Percentiles rank a stretch among this genome's conserved stretches.
Conservation (phyloP, 768 basidiomycete genomes). For the Fibroporia radiculosa region DNA sequence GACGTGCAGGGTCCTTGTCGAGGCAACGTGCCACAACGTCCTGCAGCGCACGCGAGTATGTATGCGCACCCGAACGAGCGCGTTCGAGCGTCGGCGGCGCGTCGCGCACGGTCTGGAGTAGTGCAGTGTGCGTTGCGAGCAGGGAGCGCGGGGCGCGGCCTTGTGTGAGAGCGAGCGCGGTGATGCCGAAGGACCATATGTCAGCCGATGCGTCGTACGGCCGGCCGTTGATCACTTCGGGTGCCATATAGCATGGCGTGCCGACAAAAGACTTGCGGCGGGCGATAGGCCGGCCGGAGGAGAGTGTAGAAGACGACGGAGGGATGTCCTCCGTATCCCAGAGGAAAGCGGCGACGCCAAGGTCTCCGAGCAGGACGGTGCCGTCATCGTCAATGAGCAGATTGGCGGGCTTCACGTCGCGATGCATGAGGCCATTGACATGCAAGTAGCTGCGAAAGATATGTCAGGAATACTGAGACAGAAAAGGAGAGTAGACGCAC, state of each 20-base stretch:
- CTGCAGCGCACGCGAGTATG: slow-evolving; percentile 75
- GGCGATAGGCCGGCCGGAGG: too few relatives aligned
- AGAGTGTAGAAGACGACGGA: slow-evolving; percentile 35
- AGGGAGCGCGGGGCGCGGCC: slow-evolving; percentile 82
- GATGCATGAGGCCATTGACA: slow-evolving; percentile 83
- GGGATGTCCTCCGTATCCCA: slow-evolving; percentile 49
- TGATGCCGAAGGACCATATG: slow-evolving; percentile 96
- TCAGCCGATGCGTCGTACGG: slow-evolving; percentile 84
- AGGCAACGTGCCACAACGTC: slow-evolving; percentile 81
- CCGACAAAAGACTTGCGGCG: slow-evolving; percentile 91
- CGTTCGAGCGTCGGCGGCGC: slow-evolving; percentile 73
- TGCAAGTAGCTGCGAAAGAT: slow-evolving; percentile 64
- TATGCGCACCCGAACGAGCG: slow-evolving; percentile 58
- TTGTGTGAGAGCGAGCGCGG: slow-evolving; percentile 83
- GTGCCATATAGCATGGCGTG: slow-evolving; percentile 98
- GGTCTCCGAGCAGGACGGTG: slow-evolving; percentile 84
- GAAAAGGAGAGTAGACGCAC: slow-evolving; percentile 37
- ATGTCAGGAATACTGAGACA: neutral
- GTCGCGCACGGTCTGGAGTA: slow-evolving; percentile 74
- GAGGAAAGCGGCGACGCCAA: slow-evolving; percentile 86
- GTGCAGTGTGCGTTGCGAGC: slow-evolving; percentile 63
- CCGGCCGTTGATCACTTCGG: slow-evolving; percentile 81
- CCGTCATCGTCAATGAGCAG: slow-evolving; percentile 87
- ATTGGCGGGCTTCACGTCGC: slow-evolving; percentile 93
- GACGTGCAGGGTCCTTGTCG: slow-evolving; percentile 71